Percentiles rank a stretch among this genome's conserved stretches.
These are phyloP conservation scores for Neofusicoccum ribis DNA, from an alignment of 2,329 filamentous ascomycete species.

Conservation along the genomic window DNA sequence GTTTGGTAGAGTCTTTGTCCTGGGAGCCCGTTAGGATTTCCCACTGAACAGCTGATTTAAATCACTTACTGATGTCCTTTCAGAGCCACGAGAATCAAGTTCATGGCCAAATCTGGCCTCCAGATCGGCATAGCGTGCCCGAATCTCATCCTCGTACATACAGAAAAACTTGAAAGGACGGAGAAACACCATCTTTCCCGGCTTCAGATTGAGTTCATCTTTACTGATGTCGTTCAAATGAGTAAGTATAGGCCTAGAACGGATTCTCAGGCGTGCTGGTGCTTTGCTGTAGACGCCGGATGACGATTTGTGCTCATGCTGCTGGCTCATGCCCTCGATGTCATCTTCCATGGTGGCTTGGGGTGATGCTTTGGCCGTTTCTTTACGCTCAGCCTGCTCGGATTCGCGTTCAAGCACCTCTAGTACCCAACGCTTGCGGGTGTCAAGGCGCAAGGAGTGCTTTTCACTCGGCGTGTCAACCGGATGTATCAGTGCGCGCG, in stretches of 20 bases:
- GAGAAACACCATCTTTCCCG: neutral
- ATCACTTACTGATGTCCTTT: no score
- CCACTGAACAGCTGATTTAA: no score
- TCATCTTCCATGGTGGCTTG: no score
- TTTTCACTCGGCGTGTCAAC: neutral
- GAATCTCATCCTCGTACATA: neutral
- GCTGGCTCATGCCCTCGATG: no score
- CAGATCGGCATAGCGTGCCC: neutral
- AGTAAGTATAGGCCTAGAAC: neutral
- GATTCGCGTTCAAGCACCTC: neutral
- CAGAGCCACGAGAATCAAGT: no score
- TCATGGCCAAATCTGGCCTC: neutral
- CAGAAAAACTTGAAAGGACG: neutral
- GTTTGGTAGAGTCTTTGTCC: no score
- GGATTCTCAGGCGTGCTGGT: neutral
- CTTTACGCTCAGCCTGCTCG: neutral
- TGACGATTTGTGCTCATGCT: no score
- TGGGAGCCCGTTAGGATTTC: no score
- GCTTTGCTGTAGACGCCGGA: neutral
- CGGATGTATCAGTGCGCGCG: neutral
- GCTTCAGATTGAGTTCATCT: neutral
- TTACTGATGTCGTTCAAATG: neutral
- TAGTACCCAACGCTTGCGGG: neutral
- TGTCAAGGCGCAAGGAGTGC: neutral
- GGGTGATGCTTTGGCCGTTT: neutral